Evolutionary conservation across 495 filamentous ascomycete species (phyloP).

Genomic region (Neurospora hispaniola): DNA sequence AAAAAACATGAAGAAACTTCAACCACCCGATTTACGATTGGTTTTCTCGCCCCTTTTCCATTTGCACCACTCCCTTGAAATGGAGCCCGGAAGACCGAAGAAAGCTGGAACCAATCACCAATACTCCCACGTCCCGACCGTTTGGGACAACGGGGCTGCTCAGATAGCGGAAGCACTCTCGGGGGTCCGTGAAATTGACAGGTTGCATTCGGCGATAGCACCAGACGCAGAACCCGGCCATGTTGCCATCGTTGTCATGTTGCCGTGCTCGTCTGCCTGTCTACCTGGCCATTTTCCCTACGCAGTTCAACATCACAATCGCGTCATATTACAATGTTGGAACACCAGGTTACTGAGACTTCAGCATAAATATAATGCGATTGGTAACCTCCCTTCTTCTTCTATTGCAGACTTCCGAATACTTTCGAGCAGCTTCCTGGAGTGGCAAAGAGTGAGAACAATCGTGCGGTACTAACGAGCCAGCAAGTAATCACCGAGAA

Average conservation of each 20-base stretch:
- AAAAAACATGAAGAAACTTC: not conserved
- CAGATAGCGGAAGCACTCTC: not conserved
- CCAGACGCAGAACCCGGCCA: not conserved
- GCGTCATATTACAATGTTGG: not conserved
- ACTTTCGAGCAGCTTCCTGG: not conserved
- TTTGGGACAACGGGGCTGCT: not conserved
- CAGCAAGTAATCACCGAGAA: not conserved
- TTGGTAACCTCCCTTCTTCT: not conserved
- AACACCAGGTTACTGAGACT: not conserved
- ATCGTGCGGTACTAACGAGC: not conserved
- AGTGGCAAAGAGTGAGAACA: not conserved
- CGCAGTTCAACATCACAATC: not conserved
- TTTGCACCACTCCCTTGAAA: not conserved
- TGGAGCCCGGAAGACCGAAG: not conserved
- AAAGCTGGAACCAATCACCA: not conserved
- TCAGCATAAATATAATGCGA: not conserved
- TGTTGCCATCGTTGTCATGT: not conserved
- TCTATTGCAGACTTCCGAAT: not conserved
- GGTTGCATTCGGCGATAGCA: not conserved
- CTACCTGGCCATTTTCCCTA: not conserved
- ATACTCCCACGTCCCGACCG: not conserved
- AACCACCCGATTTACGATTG: not conserved
- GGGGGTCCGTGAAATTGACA: not conserved
- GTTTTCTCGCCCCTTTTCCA: not conserved
- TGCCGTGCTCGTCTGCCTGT: not conserved